Percentiles rank a stretch among this genome's conserved stretches.
These are phyloP conservation scores for Ogataea trehaloabstinens DNA, from an alignment of 805 yeast genomes.

Conservation along the genomic window DNA sequence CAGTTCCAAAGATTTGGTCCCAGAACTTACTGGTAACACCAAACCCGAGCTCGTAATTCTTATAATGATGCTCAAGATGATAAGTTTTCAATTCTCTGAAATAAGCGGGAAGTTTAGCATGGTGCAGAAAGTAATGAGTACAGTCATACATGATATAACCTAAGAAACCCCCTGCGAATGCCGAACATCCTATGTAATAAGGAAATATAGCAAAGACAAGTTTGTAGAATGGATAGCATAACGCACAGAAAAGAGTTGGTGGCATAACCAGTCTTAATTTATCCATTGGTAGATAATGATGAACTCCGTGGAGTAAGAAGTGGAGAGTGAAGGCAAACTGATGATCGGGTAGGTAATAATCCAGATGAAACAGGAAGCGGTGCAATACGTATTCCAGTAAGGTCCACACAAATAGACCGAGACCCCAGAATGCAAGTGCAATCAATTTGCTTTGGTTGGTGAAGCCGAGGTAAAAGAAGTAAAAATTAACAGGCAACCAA, in stretches of 20 bases:
- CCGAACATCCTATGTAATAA: constrained; percentile 80
- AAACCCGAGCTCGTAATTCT: constrained; percentile 93
- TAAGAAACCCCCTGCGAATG: constrained; percentile 92
- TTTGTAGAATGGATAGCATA: constrained; percentile 79
- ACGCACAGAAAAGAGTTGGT: constrained; percentile 72
- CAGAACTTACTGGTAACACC: constrained; percentile 94
- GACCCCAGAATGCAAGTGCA: constrained; percentile 57
- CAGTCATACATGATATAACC: constrained; percentile 92
- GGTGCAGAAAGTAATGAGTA: constrained; percentile 94
- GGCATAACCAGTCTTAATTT: constrained; percentile 91
- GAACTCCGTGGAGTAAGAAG: constrained; percentile 92
- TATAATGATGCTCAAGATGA: constrained; percentile 97
- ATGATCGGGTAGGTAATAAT: constrained; percentile 79
- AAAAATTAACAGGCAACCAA: constrained; percentile 84
- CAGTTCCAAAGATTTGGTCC: constrained; percentile 90
- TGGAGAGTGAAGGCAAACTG: constrained; percentile 74
- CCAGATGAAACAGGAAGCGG: constrained; percentile 91
- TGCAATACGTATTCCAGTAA: constrained; percentile 84
- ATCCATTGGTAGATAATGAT: constrained; percentile 98
- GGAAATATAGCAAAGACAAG: constrained; percentile 78
- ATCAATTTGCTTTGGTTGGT: constrained; percentile 42
- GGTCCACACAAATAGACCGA: constrained; percentile 95
- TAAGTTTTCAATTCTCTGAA: constrained; percentile 80
- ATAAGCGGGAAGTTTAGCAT: constrained; percentile 72
- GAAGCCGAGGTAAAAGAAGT: constrained; percentile 58